A percentile compares a stretch with the other conserved stretches of the same genome.
Evolutionary conservation across 345 rosid species (phyloP).

Genomic region (Boechera divaricarpa): DNA sequence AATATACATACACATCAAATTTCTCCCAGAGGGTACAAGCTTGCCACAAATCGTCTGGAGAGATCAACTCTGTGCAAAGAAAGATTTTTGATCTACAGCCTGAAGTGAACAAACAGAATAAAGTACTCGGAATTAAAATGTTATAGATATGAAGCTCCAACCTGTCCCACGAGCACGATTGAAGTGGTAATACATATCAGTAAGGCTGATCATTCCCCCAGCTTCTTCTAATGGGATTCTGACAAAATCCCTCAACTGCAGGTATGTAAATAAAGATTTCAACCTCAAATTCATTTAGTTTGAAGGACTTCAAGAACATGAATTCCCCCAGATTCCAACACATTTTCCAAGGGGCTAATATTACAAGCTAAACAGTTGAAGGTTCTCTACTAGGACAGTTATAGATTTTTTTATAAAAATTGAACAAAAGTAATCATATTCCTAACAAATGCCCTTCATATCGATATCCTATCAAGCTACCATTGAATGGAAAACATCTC

Average conservation of each 20-base stretch:
- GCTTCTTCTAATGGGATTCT: slow-evolving; percentile 83
- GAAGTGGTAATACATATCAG: slow-evolving; percentile 90
- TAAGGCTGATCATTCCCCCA: slow-evolving; percentile 96
- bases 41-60: slow-evolving; percentile 93
- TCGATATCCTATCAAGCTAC: neutral
- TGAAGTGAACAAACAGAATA: neutral
- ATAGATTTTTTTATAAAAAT: neutral
- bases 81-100: slow-evolving; percentile 4
- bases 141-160: slow-evolving; percentile 31
- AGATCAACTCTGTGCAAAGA: slow-evolving; percentile 72
- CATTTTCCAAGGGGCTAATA: slow-evolving; percentile 4
- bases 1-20: slow-evolving; percentile 76
- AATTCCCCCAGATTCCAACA: slow-evolving; percentile 10
- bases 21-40: slow-evolving; percentile 97
- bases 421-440: neutral
- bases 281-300: slow-evolving; percentile 9
- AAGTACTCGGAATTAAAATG: slow-evolving; percentile 4
- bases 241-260: slow-evolving; percentile 93
- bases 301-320: slow-evolving; percentile 15
- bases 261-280: slow-evolving; percentile 33
- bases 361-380: slow-evolving; percentile 14
- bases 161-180: slow-evolving; percentile 99
- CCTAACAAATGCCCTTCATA: neutral
- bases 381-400: slow-evolving; percentile 12
- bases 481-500: neutral